A percentile compares a stretch with the other conserved stretches of the same genome.
phyloP scores from a whole-genome alignment of 148 eudicot genomes.

The Suaeda aralocaspica region DNA sequence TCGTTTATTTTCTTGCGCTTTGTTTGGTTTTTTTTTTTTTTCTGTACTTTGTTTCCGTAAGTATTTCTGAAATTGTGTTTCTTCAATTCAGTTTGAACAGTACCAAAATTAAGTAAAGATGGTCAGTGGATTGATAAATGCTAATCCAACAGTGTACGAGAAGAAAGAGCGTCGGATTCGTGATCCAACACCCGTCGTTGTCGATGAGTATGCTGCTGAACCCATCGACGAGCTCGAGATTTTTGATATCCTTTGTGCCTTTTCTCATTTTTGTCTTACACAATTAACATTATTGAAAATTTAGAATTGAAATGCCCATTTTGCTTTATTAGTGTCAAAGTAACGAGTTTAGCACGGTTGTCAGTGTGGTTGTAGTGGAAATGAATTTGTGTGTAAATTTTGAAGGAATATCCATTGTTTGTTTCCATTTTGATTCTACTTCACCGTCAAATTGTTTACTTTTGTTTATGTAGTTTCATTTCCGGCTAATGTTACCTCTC shows the following conservation, averaged over 20 bases:
- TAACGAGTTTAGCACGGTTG: too few species aligned
- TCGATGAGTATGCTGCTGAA: conserved; percentile 38
- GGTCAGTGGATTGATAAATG: conserved; percentile 48
- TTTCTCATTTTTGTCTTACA: neutral
- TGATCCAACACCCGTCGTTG: conserved; percentile 3
- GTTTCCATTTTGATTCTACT: too few species aligned
- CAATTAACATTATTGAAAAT: neutral
- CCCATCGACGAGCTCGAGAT: conserved; percentile 42
- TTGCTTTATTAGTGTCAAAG: neutral
- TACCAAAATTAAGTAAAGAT: conserved; percentile 12
- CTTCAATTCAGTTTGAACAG: conserved; percentile 1
- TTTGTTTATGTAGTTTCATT: too few species aligned
- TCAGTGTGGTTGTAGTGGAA: too few species aligned
- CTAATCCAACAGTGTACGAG: conserved; percentile 46
- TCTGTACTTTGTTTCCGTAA: too few species aligned
- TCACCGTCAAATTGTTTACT: too few species aligned
- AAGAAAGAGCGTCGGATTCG: conserved; percentile 39
- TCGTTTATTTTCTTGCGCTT: too few species aligned
- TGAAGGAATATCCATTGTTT: too few species aligned
- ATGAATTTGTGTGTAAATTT: too few species aligned
- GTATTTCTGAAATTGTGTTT: too few species aligned
- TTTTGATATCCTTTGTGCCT: conserved; percentile 43
- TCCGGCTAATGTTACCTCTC: too few species aligned
- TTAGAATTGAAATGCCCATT: neutral
- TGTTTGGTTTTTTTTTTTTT: too few species aligned